Evolutionary conservation across 1,284 basidiomycete genomes (phyloP).

Genomic region (Takashimella tepidaria): DNA sequence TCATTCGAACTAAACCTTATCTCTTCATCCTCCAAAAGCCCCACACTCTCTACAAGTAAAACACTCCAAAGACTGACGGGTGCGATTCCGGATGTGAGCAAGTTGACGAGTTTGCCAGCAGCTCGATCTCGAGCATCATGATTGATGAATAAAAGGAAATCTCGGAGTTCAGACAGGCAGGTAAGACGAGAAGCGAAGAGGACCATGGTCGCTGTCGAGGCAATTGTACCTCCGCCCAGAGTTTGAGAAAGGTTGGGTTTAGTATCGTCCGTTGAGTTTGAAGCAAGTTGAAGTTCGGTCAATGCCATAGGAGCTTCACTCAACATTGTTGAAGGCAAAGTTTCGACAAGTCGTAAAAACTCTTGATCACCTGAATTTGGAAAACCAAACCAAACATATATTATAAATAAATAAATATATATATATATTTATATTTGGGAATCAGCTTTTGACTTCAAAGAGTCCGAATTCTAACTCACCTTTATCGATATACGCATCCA

Average conservation of each 20-base stretch:
- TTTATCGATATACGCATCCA: constrained; percentile 44
- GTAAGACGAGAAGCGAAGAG: constrained; percentile 43
- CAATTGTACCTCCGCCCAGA: neutral
- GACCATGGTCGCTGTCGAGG: constrained; percentile 7
- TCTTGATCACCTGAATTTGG: constrained; percentile 30
- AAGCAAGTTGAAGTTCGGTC: constrained; percentile 14
- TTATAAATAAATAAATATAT: no score
- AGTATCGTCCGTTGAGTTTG: neutral
- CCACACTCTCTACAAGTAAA: constrained; percentile 47
- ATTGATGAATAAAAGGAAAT: constrained; percentile 48
- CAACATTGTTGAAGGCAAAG: constrained; percentile 34
- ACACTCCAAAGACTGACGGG: constrained; percentile 49
- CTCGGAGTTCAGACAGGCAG: constrained; percentile 51
- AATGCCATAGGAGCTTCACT: constrained; percentile 32
- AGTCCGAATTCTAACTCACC: constrained; percentile 36
- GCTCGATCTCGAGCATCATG: constrained; percentile 42
- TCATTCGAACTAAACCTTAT: constrained; percentile 43
- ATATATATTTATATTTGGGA: no score
- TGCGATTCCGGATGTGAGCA: constrained; percentile 46
- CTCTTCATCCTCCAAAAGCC: constrained; percentile 47
- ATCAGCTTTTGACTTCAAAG: neutral
- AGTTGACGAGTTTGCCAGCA: constrained; percentile 42
- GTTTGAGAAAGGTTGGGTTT: neutral
- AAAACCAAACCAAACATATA: no score
- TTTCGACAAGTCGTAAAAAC: constrained; percentile 30